These are phyloP conservation scores for Liriodendron chinense DNA, from an alignment of 164 flowering plant genomes.

Conservation along the genomic window DNA sequence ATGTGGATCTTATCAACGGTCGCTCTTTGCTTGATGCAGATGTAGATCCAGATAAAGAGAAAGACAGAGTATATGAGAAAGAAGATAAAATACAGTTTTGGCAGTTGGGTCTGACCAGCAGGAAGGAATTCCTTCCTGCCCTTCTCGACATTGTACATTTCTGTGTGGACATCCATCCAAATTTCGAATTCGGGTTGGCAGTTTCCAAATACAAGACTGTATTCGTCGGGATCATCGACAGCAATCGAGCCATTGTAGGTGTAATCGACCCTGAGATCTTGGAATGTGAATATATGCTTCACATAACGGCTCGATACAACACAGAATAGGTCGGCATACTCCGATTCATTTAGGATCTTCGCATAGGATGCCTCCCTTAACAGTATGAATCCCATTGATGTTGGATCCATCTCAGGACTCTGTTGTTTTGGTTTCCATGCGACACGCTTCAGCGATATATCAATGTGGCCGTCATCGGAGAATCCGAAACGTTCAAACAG, in stretches of 20 bases:
- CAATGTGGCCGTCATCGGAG: constrained; percentile 23
- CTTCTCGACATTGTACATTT: constrained; percentile 30
- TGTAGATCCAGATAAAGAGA: constrained; percentile 20
- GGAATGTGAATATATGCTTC: constrained; percentile 25
- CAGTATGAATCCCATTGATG: constrained; percentile 44
- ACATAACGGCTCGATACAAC: constrained; percentile 29
- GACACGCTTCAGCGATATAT: constrained; percentile 19
- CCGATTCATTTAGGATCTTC: constrained; percentile 29
- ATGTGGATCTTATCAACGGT: constrained; percentile 33
- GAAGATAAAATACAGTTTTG: constrained; percentile 23
- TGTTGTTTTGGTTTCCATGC: constrained; percentile 30
- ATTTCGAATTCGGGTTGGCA: constrained; percentile 40
- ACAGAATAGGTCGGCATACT: constrained; percentile 22
- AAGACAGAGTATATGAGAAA: constrained; percentile 22
- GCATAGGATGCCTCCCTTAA: constrained; percentile 21
- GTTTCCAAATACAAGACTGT: constrained; percentile 38
- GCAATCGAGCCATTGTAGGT: constrained; percentile 16
- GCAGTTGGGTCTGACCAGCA: constrained; percentile 31
- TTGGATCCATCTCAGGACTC: constrained; percentile 18
- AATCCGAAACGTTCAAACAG: constrained; percentile 44
- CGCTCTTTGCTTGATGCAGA: constrained; percentile 25
- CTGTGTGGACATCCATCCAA: constrained; percentile 35
- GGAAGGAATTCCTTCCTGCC: constrained; percentile 31
- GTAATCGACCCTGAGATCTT: not conserved
- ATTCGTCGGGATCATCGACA: constrained; percentile 30